Evolutionary conservation across 768 basidiomycete species (phyloP), one percentile per base, ranked within the genome.

Genomic region (Lactifluus subvellereus): DNA sequence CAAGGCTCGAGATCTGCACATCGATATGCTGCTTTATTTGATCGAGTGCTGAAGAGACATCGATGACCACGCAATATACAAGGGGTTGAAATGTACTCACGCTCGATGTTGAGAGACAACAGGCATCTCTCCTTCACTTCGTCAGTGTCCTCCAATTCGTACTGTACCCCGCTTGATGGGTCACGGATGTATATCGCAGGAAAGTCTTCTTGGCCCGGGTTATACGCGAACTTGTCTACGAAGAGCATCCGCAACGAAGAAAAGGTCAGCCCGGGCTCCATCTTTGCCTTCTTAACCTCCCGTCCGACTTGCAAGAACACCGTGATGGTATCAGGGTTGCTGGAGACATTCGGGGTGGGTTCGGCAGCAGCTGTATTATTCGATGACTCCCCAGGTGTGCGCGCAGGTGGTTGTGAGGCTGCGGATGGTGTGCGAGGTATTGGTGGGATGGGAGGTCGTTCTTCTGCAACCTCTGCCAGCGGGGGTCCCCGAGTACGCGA

Each of bases 21-120:
- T 99, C 96, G 68, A 99, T 95, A 72, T 99, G 96, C 71, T 98
- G 94, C 72, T 96, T 98, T 74, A 99, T 96, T 73, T 98, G 96
- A 74, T 99, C 95, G 59, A 98, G 86, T 27, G 94, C 96, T 99
- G 69, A 20, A 43, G 7, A 57, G 42, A 30, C 61, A 50, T 65
- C 50, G 48, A 5, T 47, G 9, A 53, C 14, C 6, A 59, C 20
- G 35, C 18, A 20, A 57, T 20, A 20, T 18, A 30, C 11, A 22
- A 42, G 16, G 67, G 51, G n/a, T 8, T 9, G 14, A 20, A 49
- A 49, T 11, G 27, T 18, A 85, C 95, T 75, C 74, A 98, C 96
- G 91, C 81, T 98, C 96, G 62, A 99, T 94, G 68, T 98, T 97
- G 53, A 99, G 77, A 51, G 91, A 95, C 54, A 99, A 76, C 20